Evolutionary conservation across 2,329 filamentous ascomycete genomes (phyloP).

Genomic region (Hypoxylon sp.): DNA sequence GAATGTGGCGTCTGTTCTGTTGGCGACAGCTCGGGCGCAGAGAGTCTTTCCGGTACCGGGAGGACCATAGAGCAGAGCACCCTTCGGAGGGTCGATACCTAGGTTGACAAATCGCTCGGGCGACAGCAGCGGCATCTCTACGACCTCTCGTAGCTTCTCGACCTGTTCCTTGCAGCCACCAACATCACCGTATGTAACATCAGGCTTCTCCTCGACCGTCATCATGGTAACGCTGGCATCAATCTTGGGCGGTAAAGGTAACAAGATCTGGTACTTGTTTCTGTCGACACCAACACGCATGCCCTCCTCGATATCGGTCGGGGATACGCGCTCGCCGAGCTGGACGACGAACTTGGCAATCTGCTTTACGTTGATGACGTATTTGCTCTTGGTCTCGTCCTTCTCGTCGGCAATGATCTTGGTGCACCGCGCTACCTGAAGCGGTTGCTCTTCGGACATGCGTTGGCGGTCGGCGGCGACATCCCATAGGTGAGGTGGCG

Average conservation of each 20-base stretch:
- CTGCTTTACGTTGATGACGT: conserved; percentile 99
- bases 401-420: conserved; percentile 99
- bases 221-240: conserved; percentile 99
- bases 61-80: conserved; percentile 94
- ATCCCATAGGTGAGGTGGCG: conserved; percentile 98
- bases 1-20: conserved; percentile 97
- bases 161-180: conserved; percentile 99
- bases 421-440: conserved; percentile 97
- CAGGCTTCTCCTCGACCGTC: conserved; percentile 99
- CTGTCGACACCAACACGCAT: conserved; percentile 99
- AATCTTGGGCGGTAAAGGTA: conserved; percentile 97
- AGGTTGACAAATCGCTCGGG: conserved; percentile 98
- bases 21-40: conserved; percentile 96
- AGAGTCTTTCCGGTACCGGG: conserved; percentile 99
- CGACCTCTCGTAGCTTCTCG: conserved; percentile 97
- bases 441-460: conserved; percentile 97
- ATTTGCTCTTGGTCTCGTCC: conserved; percentile 98
- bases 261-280: conserved; percentile 99
- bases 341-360: conserved; percentile 99
- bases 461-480: conserved; percentile 97
- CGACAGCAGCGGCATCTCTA: conserved; percentile 97
- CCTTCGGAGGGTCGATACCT: conserved; percentile 99
- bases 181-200: conserved; percentile 98
- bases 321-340: conserved; percentile 94
- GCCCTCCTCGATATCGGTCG: conserved; percentile 98